Base-by-base conservation (phyloP, 148 eudicot species). In the Camellia japonica region DNA sequence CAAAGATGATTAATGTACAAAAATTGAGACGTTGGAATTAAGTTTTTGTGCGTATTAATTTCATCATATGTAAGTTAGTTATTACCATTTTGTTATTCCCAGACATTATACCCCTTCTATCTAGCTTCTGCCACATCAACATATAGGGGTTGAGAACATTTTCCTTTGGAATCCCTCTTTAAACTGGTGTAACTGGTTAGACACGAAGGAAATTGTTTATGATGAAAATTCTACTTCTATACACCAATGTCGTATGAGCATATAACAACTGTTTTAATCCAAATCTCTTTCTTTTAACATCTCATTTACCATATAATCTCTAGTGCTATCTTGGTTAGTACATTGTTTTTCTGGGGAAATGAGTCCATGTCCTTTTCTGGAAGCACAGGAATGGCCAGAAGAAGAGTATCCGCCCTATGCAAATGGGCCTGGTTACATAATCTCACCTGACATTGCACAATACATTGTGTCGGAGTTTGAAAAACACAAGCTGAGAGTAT, bases 381-480 rank as follows among this genome's bases (percentile, higher is more conserved):
- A 80, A 78, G 52, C 87, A 52, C 86, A 93, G 97, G 95, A 93
- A 78, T 93, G 95, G 95, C 91, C 93, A 0, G 88, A 86, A 71
- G 90, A 90, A 77, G 82, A 61, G 12, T 93, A 93, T 83, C 97
- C 97, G n/a, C 94, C 97, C 2, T 93, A 93, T 81, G 95, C 97
- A 4, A 91, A 93, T 80, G 97, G 97, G 80, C 91, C 95, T 69
- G 97, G 95, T 23, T 93, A 93, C 76, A 79, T 93, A 5, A 15
- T 93, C 14, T 89, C 95, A 15, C 83, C 91, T 19, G 90, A 93
- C 78, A 91, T 91, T 60, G 95, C 93, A 68, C 87, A 82, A 42
- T 83, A 86, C 64, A 84, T 88, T 66, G 80, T 88, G 64, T 82
- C 89, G 3, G 88, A 93, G 70, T 91, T 89, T 73, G 86, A 84